Base-by-base conservation (phyloP, 345 rosid species). In the Heritiera fomes region DNA sequence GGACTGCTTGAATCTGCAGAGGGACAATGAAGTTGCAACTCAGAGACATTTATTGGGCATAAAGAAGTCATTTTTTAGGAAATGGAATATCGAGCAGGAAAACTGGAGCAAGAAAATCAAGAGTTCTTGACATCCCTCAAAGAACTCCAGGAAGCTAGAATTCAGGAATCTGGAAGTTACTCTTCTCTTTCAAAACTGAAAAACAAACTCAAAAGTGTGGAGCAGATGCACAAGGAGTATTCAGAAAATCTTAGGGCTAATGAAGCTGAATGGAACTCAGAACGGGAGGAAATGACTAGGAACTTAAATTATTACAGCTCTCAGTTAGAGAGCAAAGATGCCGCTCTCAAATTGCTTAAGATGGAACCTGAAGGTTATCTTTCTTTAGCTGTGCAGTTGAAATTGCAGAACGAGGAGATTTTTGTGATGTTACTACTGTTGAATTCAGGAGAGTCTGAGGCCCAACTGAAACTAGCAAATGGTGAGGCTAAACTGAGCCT, bases 201-300 rank as follows among this genome's bases (percentile, higher is more conserved):
- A 80, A 90, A 78, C 85, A 95, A 85, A 86, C 88, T 92, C 64
- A 90, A 79, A 78, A 92, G 79, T 74, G 76, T 88, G 63, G 98
- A 95, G 84, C 92, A 85, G 86, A 45, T 82, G 65, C 90, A 93
- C 81, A 82, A 87, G 82, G 88, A 87, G 63, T 92, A 92, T 78
- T 86, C 89, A 52, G 80, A 84, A 15, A 86, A 83, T 80, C 87
- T 91, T 67, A 86, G 79, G 83, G 90, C 88, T 58, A 93, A 88
- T 90, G 97, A 93, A 89, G 90, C 82, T 30, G 93, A 87, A 81
- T 95, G 94, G 98, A 84, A 85, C 76, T 85, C 79, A 81, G 87
- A 78, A 28, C 46, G 82, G 84, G 84, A 84, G 73, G 89, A 91
- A 77, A 56, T 95, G 88, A 82, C 71, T 18, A 60, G 59, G 74